Evolutionary conservation across 164 flowering plant genomes (phyloP).

Genomic region (Umbilicus rupestris): DNA sequence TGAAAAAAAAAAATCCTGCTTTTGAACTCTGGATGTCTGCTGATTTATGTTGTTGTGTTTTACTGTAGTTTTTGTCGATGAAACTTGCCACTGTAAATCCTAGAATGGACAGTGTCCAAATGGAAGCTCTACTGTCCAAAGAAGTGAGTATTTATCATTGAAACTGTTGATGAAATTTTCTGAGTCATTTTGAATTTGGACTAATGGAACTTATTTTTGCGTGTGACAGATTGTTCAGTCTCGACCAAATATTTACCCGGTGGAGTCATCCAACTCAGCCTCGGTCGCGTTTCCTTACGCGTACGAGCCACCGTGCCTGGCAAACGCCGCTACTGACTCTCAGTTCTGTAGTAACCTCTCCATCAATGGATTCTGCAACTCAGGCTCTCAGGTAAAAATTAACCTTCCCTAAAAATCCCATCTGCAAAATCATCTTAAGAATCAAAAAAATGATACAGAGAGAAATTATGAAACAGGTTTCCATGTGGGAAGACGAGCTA

Average conservation of each 20-base stretch:
- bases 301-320: slow-evolving; percentile 24
- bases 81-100: slow-evolving; percentile 68
- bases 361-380: slow-evolving; percentile 33
- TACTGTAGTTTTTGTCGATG: slow-evolving; percentile 72
- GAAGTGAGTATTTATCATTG: slow-evolving; percentile 34
- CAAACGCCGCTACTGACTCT: slow-evolving; percentile 21
- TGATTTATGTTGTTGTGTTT: background rate
- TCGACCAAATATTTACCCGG: slow-evolving; percentile 27
- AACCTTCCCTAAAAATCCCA: background rate
- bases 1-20: background rate
- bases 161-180: background rate
- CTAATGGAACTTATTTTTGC: background rate
- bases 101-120: slow-evolving; percentile 37
- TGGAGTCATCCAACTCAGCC: slow-evolving; percentile 21
- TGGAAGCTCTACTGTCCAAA: slow-evolving; percentile 48
- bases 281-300: slow-evolving; percentile 39
- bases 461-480: slow-evolving; percentile 12
- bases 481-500: slow-evolving; percentile 75
- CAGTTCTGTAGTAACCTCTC: slow-evolving; percentile 32
- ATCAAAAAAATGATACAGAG: background rate
- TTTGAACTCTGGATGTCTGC: background rate
- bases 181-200: background rate
- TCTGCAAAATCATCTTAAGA: background rate
- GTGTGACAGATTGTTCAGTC: slow-evolving; percentile 43
- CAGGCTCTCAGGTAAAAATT: slow-evolving; percentile 44